Evolutionary conservation across 2,329 filamentous ascomycete species (phyloP), one percentile per base, ranked within the genome.

Genomic region (Beauveria sp.): DNA sequence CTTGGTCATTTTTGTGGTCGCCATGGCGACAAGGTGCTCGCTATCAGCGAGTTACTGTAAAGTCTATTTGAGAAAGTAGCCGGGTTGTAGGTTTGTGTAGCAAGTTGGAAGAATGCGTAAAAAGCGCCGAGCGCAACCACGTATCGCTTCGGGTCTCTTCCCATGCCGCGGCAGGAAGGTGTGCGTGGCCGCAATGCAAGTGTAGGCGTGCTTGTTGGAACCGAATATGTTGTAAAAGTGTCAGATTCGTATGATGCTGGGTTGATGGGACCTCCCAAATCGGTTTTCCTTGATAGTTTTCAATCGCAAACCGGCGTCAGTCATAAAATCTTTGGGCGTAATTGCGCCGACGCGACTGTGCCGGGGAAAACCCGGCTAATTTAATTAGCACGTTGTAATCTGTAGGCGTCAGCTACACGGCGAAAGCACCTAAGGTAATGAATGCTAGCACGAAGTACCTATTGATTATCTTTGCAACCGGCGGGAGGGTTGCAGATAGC

Each of bases 1-100:
- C 81, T 97, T 98, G 74, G 89, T 92, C 80, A 89, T 87, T 79
- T 93, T 96, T 67, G 81, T 75, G 66, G 79, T 74, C 70, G 83
- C 84, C 85, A 88, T 88, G 71, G 74, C 79, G 75, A 62, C 54
- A 56, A 63, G 54, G 26, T 46, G 28, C 50, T 60, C 48, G 54
- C 54, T 43, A 61, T 24, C 10, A 56, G 59, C 59, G 59, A 61
- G 43, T 28, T 61, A 22, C 59, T 50, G 31, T 49, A 51, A 10
- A 34, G 34, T 45, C 12, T 55, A 31, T 55, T 61, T 43, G 59
- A 43, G 65, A 63, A 69, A 43, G 67, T 65, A 61, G 66, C 63
- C 51, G 71, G 72, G 64, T 73, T 74, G 38, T 67, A 68, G 58
- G 68, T 64, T 61, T 74, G 73, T 31, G 72, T 75, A 51, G 72